Base-by-base conservation (phyloP, 2,329 filamentous ascomycete species). In the Colletotrichum kahawae region DNA sequence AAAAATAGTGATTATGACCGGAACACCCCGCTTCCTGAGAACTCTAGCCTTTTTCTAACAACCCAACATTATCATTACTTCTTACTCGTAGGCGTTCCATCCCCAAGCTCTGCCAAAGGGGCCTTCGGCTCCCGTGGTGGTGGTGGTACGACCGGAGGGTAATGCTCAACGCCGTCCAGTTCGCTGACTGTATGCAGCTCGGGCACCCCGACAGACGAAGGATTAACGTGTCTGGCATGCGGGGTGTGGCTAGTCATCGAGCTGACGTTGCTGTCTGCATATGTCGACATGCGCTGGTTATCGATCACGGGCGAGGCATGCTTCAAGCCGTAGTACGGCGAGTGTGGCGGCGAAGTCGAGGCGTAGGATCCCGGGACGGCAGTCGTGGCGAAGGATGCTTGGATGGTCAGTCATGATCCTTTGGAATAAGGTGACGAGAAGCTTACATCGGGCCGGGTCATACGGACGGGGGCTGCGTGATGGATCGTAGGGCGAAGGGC, bases 181-280 rank as follows among this genome's bases (percentile, higher is more conserved):
- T 75, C 73, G 7, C 73, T 75, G 57, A 75, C 73, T 5, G 73
- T 63, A 13, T 75, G 73, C 63, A 75, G 21, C 2, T 72, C 57
- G 12, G 18, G 24, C 1, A 18, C 29, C 0, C 31, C 18, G 8
- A 16, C 21, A 13, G 68, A 13, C 3, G 62, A 75, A 21, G 27
- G 63, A 18, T 27, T 67, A 12, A 48, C 1, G 18, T 63, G 43
- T 4, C 63, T 34, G 7, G 69, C 57, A 33, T 59, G 56, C 0
- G 31, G 33, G 29, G 14, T 38, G 4, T 59, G 56, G 3, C 63
- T 48, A 36, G 43, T 67, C 27, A 74, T 38, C 4, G 72, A 74
- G 67, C 67, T 74, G 54, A 74, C 69, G 14, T 68, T 72, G 34
- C 56, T 67, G 43, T 73, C 73, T 7, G 69, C 56, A n/a, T 67